Conservation (phyloP, 805 yeast species). For the Blastobotrys americana region DNA sequence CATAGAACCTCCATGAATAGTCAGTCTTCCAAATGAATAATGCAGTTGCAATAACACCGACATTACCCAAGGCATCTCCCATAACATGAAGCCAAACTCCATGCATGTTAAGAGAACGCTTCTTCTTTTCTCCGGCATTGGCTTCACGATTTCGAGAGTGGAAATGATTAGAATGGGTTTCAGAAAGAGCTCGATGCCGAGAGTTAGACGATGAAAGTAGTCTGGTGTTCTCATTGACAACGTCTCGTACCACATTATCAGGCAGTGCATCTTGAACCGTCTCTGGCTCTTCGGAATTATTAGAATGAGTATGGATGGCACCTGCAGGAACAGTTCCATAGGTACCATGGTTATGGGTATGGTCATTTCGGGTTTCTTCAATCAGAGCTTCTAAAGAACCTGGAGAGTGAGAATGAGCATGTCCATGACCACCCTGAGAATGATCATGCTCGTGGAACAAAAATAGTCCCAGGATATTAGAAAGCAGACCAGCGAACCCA, state of each 20-base stretch:
- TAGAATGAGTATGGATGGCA: background rate
- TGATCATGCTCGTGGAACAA: conserved; percentile 86
- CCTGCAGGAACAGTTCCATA: background rate
- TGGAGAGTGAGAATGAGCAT: conserved; percentile 12
- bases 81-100: conserved; percentile 93
- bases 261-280: conserved; percentile 39
- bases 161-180: conserved; percentile 25
- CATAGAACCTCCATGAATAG: conserved; percentile 76
- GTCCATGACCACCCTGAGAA: conserved; percentile 29
- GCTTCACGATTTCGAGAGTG: conserved; percentile 25
- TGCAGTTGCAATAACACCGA: conserved; percentile 89
- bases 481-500: conserved; percentile 73
- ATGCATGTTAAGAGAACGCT: conserved; percentile 86
- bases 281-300: background rate
- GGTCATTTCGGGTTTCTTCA: conserved; percentile 8
- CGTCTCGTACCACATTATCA: conserved; percentile 39
- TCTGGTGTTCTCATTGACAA: conserved; percentile 34
- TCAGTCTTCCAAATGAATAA: conserved; percentile 90
- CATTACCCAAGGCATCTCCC: conserved; percentile 93
- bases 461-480: conserved; percentile 76
- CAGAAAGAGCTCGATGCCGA: conserved; percentile 11
- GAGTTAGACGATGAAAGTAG: conserved; percentile 22
- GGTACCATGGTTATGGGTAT: conserved; percentile 7
- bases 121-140: conserved; percentile 22
- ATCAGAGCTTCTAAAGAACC: conserved; percentile 11